Percentiles rank a stretch among this genome's conserved stretches.
phyloP scores from a whole-genome alignment of 768 basidiomycete genomes.

The Russula sp. region DNA sequence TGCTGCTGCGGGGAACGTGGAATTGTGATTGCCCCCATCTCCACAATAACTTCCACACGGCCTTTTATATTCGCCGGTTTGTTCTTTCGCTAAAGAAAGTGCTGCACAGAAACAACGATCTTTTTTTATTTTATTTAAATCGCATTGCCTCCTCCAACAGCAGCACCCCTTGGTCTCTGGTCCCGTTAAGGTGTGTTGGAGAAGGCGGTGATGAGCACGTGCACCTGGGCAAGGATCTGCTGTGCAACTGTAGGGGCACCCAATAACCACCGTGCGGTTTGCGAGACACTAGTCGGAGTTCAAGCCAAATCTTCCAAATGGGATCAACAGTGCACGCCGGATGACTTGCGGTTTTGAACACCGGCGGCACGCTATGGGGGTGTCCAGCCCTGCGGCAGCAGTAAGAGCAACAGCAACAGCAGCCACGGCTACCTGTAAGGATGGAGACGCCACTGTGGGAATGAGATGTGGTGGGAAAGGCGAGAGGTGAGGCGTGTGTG shows the following conservation, averaged over 20 bases:
- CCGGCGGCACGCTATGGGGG: not conserved
- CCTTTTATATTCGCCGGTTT: not conserved
- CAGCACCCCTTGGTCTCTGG: not conserved
- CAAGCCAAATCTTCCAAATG: not conserved
- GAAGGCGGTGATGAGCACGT: not conserved
- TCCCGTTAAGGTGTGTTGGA: slow-evolving; percentile 10
- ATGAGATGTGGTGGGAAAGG: not conserved
- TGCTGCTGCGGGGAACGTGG: not conserved
- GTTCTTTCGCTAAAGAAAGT: not conserved
- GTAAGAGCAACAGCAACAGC: too few relatives aligned
- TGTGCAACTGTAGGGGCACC: not conserved
- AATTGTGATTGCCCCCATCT: not conserved
- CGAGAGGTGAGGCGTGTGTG: slow-evolving; percentile 1
- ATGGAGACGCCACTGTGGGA: slow-evolving; percentile 16
- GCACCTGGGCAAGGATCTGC: slow-evolving; percentile 1
- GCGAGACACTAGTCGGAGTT: slow-evolving; percentile 27
- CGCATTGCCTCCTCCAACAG: slow-evolving; percentile 5
- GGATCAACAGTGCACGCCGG: slow-evolving; percentile 6
- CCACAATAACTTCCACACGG: not conserved
- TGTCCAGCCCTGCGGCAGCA: not conserved
- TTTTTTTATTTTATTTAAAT: too few relatives aligned
- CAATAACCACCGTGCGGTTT: slow-evolving; percentile 11
- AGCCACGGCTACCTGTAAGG: not conserved
- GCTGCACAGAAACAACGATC: not conserved
- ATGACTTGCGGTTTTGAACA: not conserved